Evolutionary conservation across 192 early-diverging fungal genomes (phyloP), one percentile per base, ranked within the genome.

Genomic region (Helicostylum pulchrum): DNA sequence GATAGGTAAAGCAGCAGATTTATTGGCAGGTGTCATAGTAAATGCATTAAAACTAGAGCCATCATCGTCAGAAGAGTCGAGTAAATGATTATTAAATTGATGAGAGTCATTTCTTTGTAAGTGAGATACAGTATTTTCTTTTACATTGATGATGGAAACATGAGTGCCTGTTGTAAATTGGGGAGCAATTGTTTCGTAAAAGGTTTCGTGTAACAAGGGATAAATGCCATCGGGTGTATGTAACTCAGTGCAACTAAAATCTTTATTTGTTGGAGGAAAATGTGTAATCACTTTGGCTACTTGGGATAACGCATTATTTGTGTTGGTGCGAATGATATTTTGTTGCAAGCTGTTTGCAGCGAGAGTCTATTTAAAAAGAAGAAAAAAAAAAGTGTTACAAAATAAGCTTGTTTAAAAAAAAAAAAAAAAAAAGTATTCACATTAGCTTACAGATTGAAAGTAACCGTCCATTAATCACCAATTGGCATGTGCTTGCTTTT

Each of bases 151-250:
- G 9, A 30, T 44, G 8, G 77, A 81, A 23, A 73, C 67, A 39
- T 65, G 67, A 6, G 83, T 83, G 17, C 78, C 77, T 47, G 66
- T 74, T 31, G 72, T 66, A 30, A 73, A 75, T 51, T 78, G 77
- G 14, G 83, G 77, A n/a, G 64, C 44, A 45, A 77, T 69, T 43
- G 72, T 67, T 36, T 82, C 79, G 34, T 79, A 53, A 43, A 66
- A 60, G 39, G 80, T 85, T 21, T 79, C 77, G 43, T 82, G 77
- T 14, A 64, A 64, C 9, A 85, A 64, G n/a, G 65, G 68, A 58
- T 85, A 85, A 19, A 52, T 66, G 8, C 83, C 83, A 45, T 85
- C 83, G 56, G 76, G 70, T 19, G 79, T 67, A 50, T 72, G 56
- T 73, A 85, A 80, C 49, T 75, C 71, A 45, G 66, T 74, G 52